phyloP scores from a whole-genome alignment of 2,329 filamentous ascomycete genomes.

The Alternaria postmessia region DNA sequence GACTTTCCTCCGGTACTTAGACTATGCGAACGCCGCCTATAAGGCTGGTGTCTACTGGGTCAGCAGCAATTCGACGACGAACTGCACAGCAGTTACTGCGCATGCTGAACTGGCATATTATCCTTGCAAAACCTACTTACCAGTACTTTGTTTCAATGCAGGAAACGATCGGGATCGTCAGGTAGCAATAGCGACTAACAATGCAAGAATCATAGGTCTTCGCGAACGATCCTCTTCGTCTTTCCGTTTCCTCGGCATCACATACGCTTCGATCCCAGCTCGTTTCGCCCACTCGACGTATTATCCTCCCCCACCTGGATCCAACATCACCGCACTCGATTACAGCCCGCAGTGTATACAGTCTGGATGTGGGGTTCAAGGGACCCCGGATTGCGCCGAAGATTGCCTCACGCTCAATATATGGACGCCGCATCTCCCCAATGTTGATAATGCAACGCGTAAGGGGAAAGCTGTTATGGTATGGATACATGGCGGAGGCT shows the following conservation, averaged over 20 bases:
- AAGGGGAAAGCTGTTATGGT: conserved; percentile 57
- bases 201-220: conserved; percentile 45
- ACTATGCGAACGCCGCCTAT: conserved; percentile 24
- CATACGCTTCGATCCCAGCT: conserved; percentile 56
- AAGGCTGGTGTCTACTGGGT: not conserved
- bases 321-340: conserved; percentile 48
- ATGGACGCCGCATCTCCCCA: conserved; percentile 52
- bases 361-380: conserved; percentile 30
- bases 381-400: conserved; percentile 43
- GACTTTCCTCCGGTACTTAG: conserved; percentile 29
- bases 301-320: conserved; percentile 27
- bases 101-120: conserved; percentile 21
- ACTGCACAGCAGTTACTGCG: conserved; percentile 33
- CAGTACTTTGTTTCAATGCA: conserved; percentile 36
- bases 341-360: conserved; percentile 55
- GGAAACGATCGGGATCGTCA: conserved; percentile 9
- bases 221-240: conserved; percentile 53
- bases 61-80: conserved; percentile 5
- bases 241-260: conserved; percentile 62
- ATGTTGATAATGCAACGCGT: conserved; percentile 11
- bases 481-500: conserved; percentile 58
- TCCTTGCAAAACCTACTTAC: conserved; percentile 30
- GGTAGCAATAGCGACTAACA: conserved; percentile 27
- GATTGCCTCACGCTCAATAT: conserved; percentile 58
- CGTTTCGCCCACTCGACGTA: conserved; percentile 59